Evolutionary conservation across 148 eudicot genomes (phyloP).

Genomic region (Arbutus unedo): DNA sequence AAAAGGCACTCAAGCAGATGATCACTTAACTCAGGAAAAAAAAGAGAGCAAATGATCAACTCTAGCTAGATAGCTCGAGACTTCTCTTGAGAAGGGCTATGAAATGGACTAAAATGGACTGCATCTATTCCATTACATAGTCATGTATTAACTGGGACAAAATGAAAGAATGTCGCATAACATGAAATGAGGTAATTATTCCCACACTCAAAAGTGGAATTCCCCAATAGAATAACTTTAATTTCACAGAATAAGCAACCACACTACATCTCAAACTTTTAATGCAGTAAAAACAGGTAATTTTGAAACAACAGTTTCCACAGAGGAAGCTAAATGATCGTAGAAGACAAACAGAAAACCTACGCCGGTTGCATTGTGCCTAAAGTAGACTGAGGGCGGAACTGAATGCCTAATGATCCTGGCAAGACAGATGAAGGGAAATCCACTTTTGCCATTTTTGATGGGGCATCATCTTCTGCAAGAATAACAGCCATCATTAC

Average conservation of each 20-base stretch:
- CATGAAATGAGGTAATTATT: background rate
- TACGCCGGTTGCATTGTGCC: constrained; percentile 70
- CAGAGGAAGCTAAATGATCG: background rate
- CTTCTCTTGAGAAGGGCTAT: background rate
- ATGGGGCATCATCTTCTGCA: constrained; percentile 79
- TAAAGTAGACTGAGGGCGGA: constrained; percentile 53
- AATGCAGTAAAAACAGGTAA: background rate
- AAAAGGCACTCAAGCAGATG: background rate
- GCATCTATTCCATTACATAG: background rate
- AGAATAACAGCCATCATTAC: constrained; percentile 10
- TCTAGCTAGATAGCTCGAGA: background rate
- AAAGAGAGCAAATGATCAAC: background rate
- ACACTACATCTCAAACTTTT: background rate
- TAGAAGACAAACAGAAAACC: constrained; percentile 13
- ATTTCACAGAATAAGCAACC: background rate
- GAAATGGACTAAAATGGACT: background rate
- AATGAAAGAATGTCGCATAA: background rate
- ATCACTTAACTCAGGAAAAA: too few relatives aligned
- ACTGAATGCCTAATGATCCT: constrained; percentile 50
- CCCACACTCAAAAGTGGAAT: background rate
- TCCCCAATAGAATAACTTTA: background rate
- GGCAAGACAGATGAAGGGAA: constrained; percentile 50
- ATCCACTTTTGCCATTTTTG: constrained; percentile 71
- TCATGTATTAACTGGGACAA: background rate
- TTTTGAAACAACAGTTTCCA: background rate